Evolutionary conservation across 192 early-diverging fungal species (phyloP).

Genomic region (Thoreauomyces humboldtii): DNA sequence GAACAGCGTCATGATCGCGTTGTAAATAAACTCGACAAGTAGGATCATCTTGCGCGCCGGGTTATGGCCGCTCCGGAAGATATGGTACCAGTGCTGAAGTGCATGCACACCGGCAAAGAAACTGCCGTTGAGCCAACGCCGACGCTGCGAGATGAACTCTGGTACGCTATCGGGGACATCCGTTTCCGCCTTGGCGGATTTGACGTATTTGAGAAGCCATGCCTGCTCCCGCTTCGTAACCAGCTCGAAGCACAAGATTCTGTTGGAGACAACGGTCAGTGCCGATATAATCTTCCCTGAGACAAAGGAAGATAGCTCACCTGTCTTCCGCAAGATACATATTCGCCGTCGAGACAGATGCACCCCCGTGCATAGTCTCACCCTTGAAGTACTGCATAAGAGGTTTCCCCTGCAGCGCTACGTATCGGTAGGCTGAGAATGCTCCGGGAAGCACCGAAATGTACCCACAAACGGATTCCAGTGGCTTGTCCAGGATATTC

Average conservation of each 20-base stretch:
- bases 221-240: constrained; percentile 76
- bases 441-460: constrained; percentile 90
- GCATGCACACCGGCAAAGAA: constrained; percentile 93
- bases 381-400: constrained; percentile 90
- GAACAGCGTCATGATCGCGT: constrained; percentile 76
- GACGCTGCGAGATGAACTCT: constrained; percentile 94
- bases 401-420: constrained; percentile 71
- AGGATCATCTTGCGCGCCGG: constrained; percentile 70
- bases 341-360: constrained; percentile 83
- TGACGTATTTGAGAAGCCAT: constrained; percentile 86
- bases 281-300: too few relatives aligned
- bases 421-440: constrained; percentile 93
- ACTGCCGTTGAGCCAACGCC: constrained; percentile 94
- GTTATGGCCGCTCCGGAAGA: constrained; percentile 76
- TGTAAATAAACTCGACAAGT: constrained; percentile 79
- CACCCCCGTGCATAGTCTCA: constrained; percentile 75
- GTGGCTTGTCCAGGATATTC: constrained; percentile 95
- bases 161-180: constrained; percentile 87
- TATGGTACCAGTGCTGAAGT: constrained; percentile 69
- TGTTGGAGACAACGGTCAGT: too few relatives aligned
- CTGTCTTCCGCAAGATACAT: constrained; percentile 91
- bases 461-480: constrained; percentile 87
- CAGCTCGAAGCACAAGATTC: constrained; percentile 94
- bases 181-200: constrained; percentile 84
- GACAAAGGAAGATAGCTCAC: too few relatives aligned